Evolutionary conservation across 768 basidiomycete genomes (phyloP).

Genomic region (Kwoniella heveanensis): DNA sequence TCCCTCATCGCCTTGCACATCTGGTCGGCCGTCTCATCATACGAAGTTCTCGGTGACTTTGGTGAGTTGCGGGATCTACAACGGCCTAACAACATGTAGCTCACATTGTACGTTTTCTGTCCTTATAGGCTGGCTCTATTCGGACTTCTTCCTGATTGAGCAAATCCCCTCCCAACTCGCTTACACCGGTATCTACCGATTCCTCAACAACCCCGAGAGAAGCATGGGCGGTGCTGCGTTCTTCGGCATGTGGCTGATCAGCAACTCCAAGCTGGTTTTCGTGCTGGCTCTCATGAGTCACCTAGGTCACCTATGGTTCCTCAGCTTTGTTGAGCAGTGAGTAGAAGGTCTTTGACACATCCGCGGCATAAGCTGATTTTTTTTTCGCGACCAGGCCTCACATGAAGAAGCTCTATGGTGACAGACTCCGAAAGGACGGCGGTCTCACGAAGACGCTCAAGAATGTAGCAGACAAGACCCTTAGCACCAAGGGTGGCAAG

Average conservation of each 20-base stretch:
- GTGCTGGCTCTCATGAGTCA: slow-evolving; percentile 79
- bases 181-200: slow-evolving; percentile 97
- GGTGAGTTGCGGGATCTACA: slow-evolving; percentile 60
- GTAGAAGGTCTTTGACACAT: slow-evolving; percentile 48
- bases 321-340: slow-evolving; percentile 85
- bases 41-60: slow-evolving; percentile 89
- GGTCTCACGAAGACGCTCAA: slow-evolving; percentile 99
- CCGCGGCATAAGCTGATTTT: background rate
- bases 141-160: slow-evolving; percentile 88
- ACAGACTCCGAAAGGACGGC: slow-evolving; percentile 89
- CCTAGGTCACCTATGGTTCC: slow-evolving; percentile 94
- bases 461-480: slow-evolving; percentile 75
- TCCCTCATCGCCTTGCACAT: slow-evolving; percentile 80
- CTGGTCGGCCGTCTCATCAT: slow-evolving; percentile 88
- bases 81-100: background rate
- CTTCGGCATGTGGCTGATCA: slow-evolving; percentile 89
- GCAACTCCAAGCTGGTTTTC: slow-evolving; percentile 88
- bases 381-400: slow-evolving; percentile 70
- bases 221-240: slow-evolving; percentile 94
- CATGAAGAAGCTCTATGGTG: slow-evolving; percentile 94
- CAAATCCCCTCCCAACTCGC: slow-evolving; percentile 86
- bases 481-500: slow-evolving; percentile 73
- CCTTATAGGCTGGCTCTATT: slow-evolving; percentile 89
- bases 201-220: slow-evolving; percentile 87
- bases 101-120: background rate